These are phyloP conservation scores for Ustilago tritici DNA, from an alignment of 1,284 basidiomycete species.

Conservation along the genomic window DNA sequence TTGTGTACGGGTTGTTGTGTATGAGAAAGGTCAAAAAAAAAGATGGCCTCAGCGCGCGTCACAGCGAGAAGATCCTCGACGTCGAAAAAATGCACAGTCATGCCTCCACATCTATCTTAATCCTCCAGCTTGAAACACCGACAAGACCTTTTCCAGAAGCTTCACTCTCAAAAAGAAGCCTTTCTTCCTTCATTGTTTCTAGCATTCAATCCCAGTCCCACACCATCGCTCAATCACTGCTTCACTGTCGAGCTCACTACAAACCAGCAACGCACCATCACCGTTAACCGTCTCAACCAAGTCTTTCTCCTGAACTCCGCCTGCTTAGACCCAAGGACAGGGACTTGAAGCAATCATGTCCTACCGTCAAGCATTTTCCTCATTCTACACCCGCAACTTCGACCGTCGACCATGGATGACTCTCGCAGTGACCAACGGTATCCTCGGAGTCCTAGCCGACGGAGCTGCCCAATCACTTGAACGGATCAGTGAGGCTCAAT, in stretches of 20 bases:
- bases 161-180: background rate
- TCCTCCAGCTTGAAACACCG: background rate
- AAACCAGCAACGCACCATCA: no score
- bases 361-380: conserved; percentile 47
- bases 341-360: conserved; percentile 21
- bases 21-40: background rate
- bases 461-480: conserved; percentile 65
- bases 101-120: conserved; percentile 40
- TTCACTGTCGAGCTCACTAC: no score
- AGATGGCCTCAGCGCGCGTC: conserved; percentile 19
- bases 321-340: background rate
- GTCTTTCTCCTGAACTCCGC: background rate
- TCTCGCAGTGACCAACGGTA: conserved; percentile 65
- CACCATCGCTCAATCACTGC: background rate
- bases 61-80: conserved; percentile 6
- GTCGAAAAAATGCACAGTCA: conserved; percentile 17
- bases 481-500: conserved; percentile 30
- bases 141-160: background rate
- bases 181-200: background rate
- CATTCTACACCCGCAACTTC: conserved; percentile 65
- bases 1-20: background rate
- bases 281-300: background rate
- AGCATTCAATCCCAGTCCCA: background rate
- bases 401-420: conserved; percentile 64
- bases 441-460: conserved; percentile 61